Evolutionary conservation across 2,329 filamentous ascomycete genomes (phyloP), one percentile per base, ranked within the genome.

Genomic region (Hypoxylon sp.): DNA sequence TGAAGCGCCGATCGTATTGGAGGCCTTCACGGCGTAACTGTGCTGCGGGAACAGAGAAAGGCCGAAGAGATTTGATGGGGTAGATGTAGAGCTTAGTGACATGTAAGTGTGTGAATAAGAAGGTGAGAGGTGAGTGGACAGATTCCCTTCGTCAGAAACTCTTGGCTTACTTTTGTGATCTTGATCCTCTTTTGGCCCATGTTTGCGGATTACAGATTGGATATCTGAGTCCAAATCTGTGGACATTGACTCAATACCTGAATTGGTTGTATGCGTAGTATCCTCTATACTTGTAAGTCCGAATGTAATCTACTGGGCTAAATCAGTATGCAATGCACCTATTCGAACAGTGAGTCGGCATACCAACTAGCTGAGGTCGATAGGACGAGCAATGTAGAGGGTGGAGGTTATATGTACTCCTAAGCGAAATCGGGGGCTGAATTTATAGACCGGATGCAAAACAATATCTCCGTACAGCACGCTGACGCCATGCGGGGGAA

Each of bases 21-120:
- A 93, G 82, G 13, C 91, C 91, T 68, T 88, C 85, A n/a, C 83
- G 82, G 4, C 85, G 86, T 50, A 93, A 78, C n/a, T 79, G 78
- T 2, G 89, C 84, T 0, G 80, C 78, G 3, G 81, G 65, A 32
- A 93, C 80, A 17, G 83, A 78, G 59, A 90, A 86, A 55, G 86
- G 87, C 36, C 89, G 87, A n/a, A 93, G 84, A 6, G 86, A 90
- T 76, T 93, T 93, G 80, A 93, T 89, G 45, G 91, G 91, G 77
- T 93, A 93, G 51, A 91, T 84, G 78, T 90, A 92, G 36, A 93
- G 83, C 87, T 90, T 61, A 28, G 60, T 23, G 43, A 34, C 13
- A 43, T 43, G 48, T 19, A 32, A 52, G 41, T 52, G 14, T 32
- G 52, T 51, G 21, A 57, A 32, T 34, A 43, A 49, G 61, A 19